Base-by-base conservation (phyloP, 176 grass and related monocot genomes). In the Panicum miliaceum region DNA sequence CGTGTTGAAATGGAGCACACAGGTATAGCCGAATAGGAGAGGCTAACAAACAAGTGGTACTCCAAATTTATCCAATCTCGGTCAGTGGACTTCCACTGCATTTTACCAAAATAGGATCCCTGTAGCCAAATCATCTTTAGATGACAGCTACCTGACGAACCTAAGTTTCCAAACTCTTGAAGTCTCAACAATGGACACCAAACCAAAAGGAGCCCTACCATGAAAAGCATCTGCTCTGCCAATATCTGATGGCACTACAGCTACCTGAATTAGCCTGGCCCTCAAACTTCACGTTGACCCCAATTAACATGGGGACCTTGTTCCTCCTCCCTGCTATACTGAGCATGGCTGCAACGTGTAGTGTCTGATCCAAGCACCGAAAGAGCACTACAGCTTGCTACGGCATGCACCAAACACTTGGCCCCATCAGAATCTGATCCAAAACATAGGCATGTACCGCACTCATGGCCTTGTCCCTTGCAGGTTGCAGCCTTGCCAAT, bases 401-500 rank as follows among this genome's bases (percentile, higher is more conserved):
- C 8, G 18, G 62, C 63, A 57, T 45, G 37, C 75, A 42, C 62
- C 63, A 56, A 77, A 57, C 77, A 87, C 62, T 82, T 50, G 62
- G 62, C 12, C 50, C 79, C 61, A 82, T 69, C 40, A 26, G 63
- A 57, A 81, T n/a, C 48, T 46, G 45, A 73, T 74, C 48, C 52
- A 4, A 71, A 69, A 13, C 22, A 69, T 42, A 42, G 36, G 64
- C 35, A 65, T 3, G 35, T 10, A 67, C 7, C 32, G 0, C 65
- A 23, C 36, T 12, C 37, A 12, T n/a, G 37, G 3, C 68, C 22
- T 23, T 59, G 56, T 59, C 56, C 56, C 22, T 66, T 82, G 63
- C 29, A 32, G 29, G 29, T 32, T 32, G 29, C n/a, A 2, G 8
- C n/a, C 59, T 74, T 84, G 57, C 40, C 69, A 83, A 67, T 85